Base-by-base conservation (phyloP, 805 yeast genomes). In the Priceomyces fermenticarens region DNA sequence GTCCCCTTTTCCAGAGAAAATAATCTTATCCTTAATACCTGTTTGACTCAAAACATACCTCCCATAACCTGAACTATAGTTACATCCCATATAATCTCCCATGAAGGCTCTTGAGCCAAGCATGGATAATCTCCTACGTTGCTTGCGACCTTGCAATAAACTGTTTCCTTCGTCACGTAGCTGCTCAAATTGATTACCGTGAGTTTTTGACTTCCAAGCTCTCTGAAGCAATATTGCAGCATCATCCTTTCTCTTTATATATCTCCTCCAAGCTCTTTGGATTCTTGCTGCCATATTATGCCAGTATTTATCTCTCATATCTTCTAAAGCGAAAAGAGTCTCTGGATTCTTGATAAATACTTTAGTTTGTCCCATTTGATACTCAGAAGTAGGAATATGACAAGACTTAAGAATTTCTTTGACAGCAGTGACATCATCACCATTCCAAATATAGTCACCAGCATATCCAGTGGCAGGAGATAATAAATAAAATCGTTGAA, bases 301-400 rank as follows among this genome's bases (percentile, higher is more conserved):
- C 98, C 99, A 93, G 60, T 89, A 93, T 68, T 83, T 85, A 55
- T 93, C 99, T 62, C 98, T 80, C 91, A 91, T 81, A 53, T 88
- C 91, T 65, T 93, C 99, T 43, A 93, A 70, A 0, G 97, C 96
- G 61, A 93, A 93, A 54, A 93, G 71, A 0, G 98, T 91, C 61
- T 93, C 99, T 8, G 99, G 99, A 10, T 95, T 88, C 58, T 93
- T 93, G 64, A 93, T 90, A 62, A 93, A 93, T 4, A 93, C 90
- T 62, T 89, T 90, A 8, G 95, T 78, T 2, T 83, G 83, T 60
- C 99, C 99, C 67, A 91, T 68, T 65, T 93, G 99, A 67, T 77
- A 93, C 60, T 93, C 98, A 3, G 81, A 57, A 1, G 67, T 53
- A 5, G 96, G 96, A 42, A 93, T 88, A 31, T 81, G 80, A 33